These are phyloP conservation scores for Fusarium tuaranense DNA, from an alignment of 2,329 filamentous ascomycete species.

Conservation along the genomic window DNA sequence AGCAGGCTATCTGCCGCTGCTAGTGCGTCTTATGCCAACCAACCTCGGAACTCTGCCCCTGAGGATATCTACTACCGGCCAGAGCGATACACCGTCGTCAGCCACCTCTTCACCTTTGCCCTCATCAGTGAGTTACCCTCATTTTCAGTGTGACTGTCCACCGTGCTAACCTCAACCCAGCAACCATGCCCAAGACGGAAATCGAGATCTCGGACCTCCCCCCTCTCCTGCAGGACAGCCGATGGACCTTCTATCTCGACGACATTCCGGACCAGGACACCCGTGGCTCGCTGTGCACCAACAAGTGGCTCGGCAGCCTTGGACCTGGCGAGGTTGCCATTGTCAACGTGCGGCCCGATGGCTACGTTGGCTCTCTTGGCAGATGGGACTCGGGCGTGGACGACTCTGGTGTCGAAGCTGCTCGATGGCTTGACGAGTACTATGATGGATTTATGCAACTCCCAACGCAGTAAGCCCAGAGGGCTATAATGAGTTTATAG, in stretches of 20 bases:
- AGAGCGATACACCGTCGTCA: conserved; percentile 75
- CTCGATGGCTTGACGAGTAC: conserved; percentile 66
- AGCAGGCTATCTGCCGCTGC: conserved; percentile 70
- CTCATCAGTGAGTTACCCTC: conserved; percentile 68
- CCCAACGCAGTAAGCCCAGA: conserved; percentile 46
- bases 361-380: conserved; percentile 76
- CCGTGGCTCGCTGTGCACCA: conserved; percentile 65
- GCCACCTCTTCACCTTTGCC: conserved; percentile 76
- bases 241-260: conserved; percentile 80
- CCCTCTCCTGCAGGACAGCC: conserved; percentile 69
- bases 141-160: neutral
- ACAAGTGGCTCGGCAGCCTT: conserved; percentile 76
- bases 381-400: conserved; percentile 65
- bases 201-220: conserved; percentile 77
- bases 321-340: conserved; percentile 69
- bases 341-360: conserved; percentile 77
- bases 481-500: conserved; percentile 27
- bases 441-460: conserved; percentile 67
- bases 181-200: conserved; percentile 70
- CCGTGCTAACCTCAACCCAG: conserved; percentile 45
- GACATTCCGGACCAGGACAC: conserved; percentile 69
- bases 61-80: conserved; percentile 76
- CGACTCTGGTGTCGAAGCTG: conserved; percentile 63
- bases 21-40: conserved; percentile 69
- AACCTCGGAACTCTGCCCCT: conserved; percentile 67